These are phyloP conservation scores for Wickerhamomyces alni DNA, from an alignment of 805 yeast species.

Conservation along the genomic window DNA sequence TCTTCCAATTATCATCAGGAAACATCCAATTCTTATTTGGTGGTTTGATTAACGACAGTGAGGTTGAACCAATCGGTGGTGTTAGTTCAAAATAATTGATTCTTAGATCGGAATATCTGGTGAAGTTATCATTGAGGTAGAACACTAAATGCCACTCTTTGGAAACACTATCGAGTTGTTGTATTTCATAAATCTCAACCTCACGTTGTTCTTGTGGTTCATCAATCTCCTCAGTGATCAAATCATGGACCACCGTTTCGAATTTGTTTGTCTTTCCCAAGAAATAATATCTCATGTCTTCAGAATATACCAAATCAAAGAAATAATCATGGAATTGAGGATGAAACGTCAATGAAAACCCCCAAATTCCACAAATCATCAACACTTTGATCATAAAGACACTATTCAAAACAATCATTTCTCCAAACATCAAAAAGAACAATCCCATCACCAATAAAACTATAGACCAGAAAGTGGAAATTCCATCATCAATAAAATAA, in stretches of 20 bases:
- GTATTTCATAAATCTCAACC: constrained; percentile 67
- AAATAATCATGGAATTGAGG: constrained; percentile 46
- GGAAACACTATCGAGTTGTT: constrained; percentile 38
- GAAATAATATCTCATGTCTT: constrained; percentile 53
- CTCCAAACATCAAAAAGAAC: constrained; percentile 25
- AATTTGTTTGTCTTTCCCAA: constrained; percentile 42
- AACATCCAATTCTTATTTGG: constrained; percentile 56
- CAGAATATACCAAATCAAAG: constrained; percentile 46
- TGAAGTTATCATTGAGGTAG: constrained; percentile 47
- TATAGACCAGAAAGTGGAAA: constrained; percentile 49
- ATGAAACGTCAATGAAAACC: constrained; percentile 35
- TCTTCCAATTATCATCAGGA: constrained; percentile 45
- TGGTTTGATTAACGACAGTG: constrained; percentile 38
- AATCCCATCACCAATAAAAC: constrained; percentile 26
- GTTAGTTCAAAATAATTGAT: background rate
- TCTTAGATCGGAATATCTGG: constrained; percentile 40
- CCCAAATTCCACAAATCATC: constrained; percentile 45
- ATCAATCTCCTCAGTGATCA: constrained; percentile 22
- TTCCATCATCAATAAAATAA: constrained; percentile 55
- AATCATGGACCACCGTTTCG: constrained; percentile 36
- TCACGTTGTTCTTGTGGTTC: constrained; percentile 41
- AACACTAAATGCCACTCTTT: constrained; percentile 64
- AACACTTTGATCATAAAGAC: constrained; percentile 32
- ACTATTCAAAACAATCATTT: constrained; percentile 17
- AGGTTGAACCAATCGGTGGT: constrained; percentile 1